Base-by-base conservation (phyloP, 176 grass and related monocot genomes). In the Hordeum marinum region DNA sequence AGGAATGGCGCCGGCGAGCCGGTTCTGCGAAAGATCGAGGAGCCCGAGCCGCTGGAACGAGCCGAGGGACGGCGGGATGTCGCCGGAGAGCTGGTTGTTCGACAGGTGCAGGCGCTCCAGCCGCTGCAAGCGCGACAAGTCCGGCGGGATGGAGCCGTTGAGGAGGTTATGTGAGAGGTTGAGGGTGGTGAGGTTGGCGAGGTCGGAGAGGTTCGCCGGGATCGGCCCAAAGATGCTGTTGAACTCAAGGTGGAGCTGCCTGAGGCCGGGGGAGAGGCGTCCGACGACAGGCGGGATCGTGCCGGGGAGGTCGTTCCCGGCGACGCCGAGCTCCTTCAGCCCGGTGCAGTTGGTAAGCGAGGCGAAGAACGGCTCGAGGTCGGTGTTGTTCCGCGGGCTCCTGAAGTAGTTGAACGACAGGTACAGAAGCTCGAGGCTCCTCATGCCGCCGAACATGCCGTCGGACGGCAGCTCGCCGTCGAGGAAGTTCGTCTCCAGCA, bases 21-120 rank as follows among this genome's bases (percentile, higher is more conserved):
- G 29, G 70, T 98, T 98, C 12, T 80, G 61, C 3, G 96, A 94
- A 41, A 98, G 72, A 55, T 98, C 93, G 25, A 98, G 36, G 45
- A 94, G 88, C 1, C 96, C 93, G 6, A 98, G 79, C 79, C 72
- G 88, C 6, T 74, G 74, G 39, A 94, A 89, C 50, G 68, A 8
- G n/a, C 96, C 91, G 36, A 95, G 67, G 6, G 88, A 84, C 11
- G 78, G 75, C 18, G 96, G 91, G 78, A 98, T 94, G 54, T 89
- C 88, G 6, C 91, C 93, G 4, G 88, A 89, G 86, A 99, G 93
- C 68, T 76, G 14, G 90, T 99, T 99, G 71, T 94, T 80, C 11
- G 92, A 94, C 20, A 99, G 79, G 85, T 88, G 82, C n/a, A 92
- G n/a, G 63, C 90, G 87, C 87, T 99, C 93, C 0, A 99, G 90